Base-by-base conservation (phyloP, 345 rosid species). In the Microcos paniculata region DNA sequence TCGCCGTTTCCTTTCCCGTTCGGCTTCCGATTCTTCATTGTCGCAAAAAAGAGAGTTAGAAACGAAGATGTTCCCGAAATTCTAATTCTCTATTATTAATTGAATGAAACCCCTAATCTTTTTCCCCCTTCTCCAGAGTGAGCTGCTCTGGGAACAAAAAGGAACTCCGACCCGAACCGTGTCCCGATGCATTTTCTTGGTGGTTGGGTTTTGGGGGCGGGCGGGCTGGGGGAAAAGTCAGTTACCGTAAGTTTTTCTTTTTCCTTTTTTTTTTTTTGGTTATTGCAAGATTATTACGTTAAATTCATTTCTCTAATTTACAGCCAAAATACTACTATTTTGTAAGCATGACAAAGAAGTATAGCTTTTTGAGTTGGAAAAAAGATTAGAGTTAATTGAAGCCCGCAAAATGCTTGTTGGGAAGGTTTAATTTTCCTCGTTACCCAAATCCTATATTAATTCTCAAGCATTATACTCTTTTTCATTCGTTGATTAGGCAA, bases 11-110 rank as follows among this genome's bases (percentile, higher is more conserved):
- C 76, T 21, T 46, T 80, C 38, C 46, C 75, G 2, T 28, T 62
- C 6, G 57, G 40, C 5, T 61, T 40, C 19, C 83, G 78, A 63
- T 76, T 78, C 86, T 81, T 88, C 94, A 85, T 90, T 35, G n/a
- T 38, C 58, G 21, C 38, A 3, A 3, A 49, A n/a, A 6, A 3
- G n/a, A 46, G 35, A 9, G 24, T 10, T 18, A 18, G 45, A 57
- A 31, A 35, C 65, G 11, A 56, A 8, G 23, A 55, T 43, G 56
- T 21, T 59, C 24, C 0, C 40, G 6, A 48, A 28, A 69, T 3
- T 49, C 48, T 18, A 30, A 28, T 19, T 19, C 28, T 69, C 45
- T 11, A 40, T 35, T 18, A 1, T 4, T 42, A 21, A 26, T 23
- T 13, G 33, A 65, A 65, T 24, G 45, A n/a, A 51, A 70, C 51